Evolutionary conservation across 495 filamentous ascomycete species (phyloP), one percentile per base, ranked within the genome.

Genomic region (Evansstolkia leycettana): DNA sequence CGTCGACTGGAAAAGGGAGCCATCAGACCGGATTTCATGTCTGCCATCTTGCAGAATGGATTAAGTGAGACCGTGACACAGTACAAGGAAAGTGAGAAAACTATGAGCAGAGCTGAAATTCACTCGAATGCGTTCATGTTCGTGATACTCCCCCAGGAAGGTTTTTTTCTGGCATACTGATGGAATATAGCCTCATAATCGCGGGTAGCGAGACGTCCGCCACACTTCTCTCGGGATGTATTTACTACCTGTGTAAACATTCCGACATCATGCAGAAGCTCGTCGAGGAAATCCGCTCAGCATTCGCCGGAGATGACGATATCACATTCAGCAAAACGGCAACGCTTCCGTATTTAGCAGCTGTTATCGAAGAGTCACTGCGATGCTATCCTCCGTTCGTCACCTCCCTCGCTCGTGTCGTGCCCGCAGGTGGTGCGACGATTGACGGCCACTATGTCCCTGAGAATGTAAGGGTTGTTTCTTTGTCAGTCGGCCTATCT

Each of bases 141-240:
- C n/a, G n/a, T 15, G 20, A 14, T 7, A 17, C 10, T 33, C 28
- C 18, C 28, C 43, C 11, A 15, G 0, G 11, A 14, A 5, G 16
- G 4, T 33, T 10, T n/a, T 13, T 1, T 7, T 39, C 39, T 15
- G 12, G 1, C 10, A 5, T 28, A n/a, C 8, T 34, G 18, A 40
- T 11, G 28, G 39, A 27, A 29, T 25, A 11, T 27, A 54, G 41
- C 29, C 30, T 63, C 10, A 53, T 64, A 17, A 31, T 58, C 8
- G 59, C 59, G 10, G 75, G 73, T 6, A 73, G 66, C 42, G 75
- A 79, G 43, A 78, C 74, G 0, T 67, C 69, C 5, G 74, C 73
- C 0, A 75, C 72, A 0, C 38, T 59, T 1, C 39, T 78, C 0
- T 48, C 51, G 0, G 74, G 69, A 2, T 57, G 55, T 9, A 55